phyloP scores from a whole-genome alignment of 106 monocot species.

The Agapanthus africanus region DNA sequence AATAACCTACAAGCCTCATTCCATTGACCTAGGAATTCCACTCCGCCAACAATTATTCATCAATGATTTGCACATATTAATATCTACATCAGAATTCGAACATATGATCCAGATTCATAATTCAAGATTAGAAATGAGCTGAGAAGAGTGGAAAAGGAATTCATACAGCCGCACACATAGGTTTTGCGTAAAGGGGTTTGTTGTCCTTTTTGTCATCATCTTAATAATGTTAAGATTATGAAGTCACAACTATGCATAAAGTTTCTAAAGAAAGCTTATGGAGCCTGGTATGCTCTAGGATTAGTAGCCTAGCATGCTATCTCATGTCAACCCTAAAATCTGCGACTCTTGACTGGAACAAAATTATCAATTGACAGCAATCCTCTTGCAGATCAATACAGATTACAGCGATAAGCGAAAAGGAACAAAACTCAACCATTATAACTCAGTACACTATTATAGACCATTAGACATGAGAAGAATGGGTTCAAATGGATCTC shows the following conservation, averaged over 20 bases:
- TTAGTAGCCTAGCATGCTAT: slow-evolving; percentile 2
- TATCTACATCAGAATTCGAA: neutral
- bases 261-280: neutral
- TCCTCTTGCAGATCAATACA: neutral
- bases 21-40: neutral
- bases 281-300: neutral
- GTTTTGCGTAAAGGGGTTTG: neutral
- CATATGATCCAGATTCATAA: neutral
- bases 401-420: neutral
- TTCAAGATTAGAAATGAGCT: neutral
- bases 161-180: neutral
- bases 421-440: neutral
- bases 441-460: neutral
- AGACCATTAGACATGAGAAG: neutral
- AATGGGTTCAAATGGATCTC: neutral
- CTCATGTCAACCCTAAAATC: neutral
- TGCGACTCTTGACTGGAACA: neutral
- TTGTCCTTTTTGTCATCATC: neutral
- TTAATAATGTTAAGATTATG: neutral
- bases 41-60: neutral
- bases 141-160: neutral
- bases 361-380: neutral
- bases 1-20: neutral
- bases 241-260: neutral
- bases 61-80: neutral